phyloP scores from a whole-genome alignment of 768 basidiomycete species.

The Leccinum olivaceopallidum region DNA sequence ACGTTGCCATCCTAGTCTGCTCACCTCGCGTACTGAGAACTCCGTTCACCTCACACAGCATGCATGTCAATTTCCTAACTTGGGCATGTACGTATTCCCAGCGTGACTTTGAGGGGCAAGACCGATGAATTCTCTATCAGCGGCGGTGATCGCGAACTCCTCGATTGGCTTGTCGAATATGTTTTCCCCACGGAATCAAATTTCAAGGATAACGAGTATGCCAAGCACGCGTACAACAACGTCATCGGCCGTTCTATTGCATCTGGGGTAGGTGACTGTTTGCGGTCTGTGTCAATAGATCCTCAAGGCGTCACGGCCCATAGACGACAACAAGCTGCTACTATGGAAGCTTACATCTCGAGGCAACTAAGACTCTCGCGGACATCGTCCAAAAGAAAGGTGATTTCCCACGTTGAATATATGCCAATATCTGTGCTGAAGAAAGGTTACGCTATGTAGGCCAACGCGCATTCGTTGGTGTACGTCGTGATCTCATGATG shows the following conservation, averaged over 20 bases:
- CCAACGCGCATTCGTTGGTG: conserved; percentile 83
- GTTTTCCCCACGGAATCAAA: conserved; percentile 87
- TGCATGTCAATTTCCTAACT: conserved; percentile 41
- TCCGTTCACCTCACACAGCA: conserved; percentile 17
- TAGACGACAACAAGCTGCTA: conserved; percentile 91
- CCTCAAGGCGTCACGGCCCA: conserved; percentile 3
- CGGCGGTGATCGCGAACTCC: conserved; percentile 78
- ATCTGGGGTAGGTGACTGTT: conserved; percentile 58
- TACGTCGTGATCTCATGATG: conserved; percentile 35
- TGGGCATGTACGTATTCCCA: conserved; percentile 30
- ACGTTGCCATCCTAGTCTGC: conserved; percentile 26
- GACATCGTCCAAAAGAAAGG: conserved; percentile 63
- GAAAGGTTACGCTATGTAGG: conserved; percentile 39
- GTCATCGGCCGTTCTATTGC: conserved; percentile 71
- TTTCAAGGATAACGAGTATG: conserved; percentile 68
- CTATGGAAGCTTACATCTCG: conserved; percentile 79
- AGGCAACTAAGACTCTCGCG: conserved; percentile 76
- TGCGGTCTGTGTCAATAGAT: neutral
- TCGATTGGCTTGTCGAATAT: conserved; percentile 79
- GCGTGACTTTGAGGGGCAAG: neutral
- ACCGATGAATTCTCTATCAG: conserved; percentile 34
- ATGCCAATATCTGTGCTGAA: conserved; percentile 5
- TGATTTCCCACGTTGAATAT: conserved; percentile 20
- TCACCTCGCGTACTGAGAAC: neutral
- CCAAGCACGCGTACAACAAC: conserved; percentile 58